Evolutionary conservation across 2,329 filamentous ascomycete genomes (phyloP).

Genomic region (Penicillium janthinellum): DNA sequence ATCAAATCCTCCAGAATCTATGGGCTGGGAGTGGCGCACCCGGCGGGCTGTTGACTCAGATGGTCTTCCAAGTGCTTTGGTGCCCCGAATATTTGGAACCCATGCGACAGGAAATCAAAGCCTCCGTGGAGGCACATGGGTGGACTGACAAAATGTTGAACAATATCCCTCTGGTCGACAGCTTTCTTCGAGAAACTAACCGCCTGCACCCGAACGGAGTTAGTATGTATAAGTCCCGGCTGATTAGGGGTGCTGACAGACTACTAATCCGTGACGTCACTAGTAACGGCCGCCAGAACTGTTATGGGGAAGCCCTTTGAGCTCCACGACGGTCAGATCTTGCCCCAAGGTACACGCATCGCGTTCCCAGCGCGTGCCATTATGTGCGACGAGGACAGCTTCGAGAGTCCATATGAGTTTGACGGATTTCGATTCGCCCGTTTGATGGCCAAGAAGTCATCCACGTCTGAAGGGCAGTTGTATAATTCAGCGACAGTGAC

Average conservation of each 20-base stretch:
- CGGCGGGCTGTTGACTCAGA: background rate
- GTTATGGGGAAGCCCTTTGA: background rate
- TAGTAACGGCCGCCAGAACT: background rate
- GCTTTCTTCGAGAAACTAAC: background rate
- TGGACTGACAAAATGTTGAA: background rate
- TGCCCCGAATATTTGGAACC: background rate
- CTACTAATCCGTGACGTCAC: background rate
- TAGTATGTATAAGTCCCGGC: background rate
- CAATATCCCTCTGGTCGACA: background rate
- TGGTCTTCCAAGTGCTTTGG: background rate
- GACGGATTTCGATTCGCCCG: background rate
- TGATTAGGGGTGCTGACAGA: background rate
- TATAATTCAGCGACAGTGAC: background rate
- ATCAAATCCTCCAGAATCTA: background rate
- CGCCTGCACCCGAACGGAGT: background rate
- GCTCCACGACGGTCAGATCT: background rate
- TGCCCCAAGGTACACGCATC: background rate
- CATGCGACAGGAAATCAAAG: background rate
- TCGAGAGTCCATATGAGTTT: background rate
- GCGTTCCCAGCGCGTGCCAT: background rate
- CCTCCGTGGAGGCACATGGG: background rate
- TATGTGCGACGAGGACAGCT: background rate
- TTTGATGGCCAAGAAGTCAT: background rate
- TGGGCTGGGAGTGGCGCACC: background rate
- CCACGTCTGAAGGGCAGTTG: background rate